Evolutionary conservation across 176 grass and related monocot species (phyloP), one percentile per base, ranked within the genome.

Genomic region (Juncus effusus): DNA sequence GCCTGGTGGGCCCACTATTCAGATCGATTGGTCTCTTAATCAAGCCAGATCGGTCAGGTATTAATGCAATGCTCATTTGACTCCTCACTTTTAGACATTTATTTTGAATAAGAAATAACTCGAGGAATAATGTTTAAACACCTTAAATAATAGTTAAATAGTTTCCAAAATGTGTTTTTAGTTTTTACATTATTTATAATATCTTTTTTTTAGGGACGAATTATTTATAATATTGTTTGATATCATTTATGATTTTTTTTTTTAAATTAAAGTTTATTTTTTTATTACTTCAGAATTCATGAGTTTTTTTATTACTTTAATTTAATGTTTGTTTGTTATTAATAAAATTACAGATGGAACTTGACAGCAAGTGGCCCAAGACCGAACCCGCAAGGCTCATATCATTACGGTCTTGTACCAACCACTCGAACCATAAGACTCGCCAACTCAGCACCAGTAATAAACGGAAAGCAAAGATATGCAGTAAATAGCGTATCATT

Each of bases 381-480:
- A 64, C 91, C 87, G 0, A 96, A 96, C 69, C 91, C 87, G 3
- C 91, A 96, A 78, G 91, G 91, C 3, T 96, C 91, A 5, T 96
- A 96, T 72, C 91, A 96, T 86, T 96, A 96, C 51, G 91, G 91
- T 0, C 51, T 87, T 44, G 87, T 90, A 36, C 63, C 67, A 2
- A 75, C 79, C 5, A 63, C 69, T 40, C 64, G 62, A 78, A 96
- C 87, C 2, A 96, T 96, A 62, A 60, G 84, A 72, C 81, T 96
- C 10, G 87, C 84, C 38, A 96, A 85, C 78, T 96, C 91, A 8
- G 79, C 91, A 2, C 84, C 81, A 11, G 36, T 50, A 62, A 78
- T 96, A 65, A 81, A 87, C 40, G 84, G 91, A 11, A 87, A 96
- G 78, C 91, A 90, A 65, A 74, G 91, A 69, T 90, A 90, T 41